These are phyloP conservation scores for Claviceps paspali DNA, from an alignment of 2,329 filamentous ascomycete species.

Conservation along the genomic window DNA sequence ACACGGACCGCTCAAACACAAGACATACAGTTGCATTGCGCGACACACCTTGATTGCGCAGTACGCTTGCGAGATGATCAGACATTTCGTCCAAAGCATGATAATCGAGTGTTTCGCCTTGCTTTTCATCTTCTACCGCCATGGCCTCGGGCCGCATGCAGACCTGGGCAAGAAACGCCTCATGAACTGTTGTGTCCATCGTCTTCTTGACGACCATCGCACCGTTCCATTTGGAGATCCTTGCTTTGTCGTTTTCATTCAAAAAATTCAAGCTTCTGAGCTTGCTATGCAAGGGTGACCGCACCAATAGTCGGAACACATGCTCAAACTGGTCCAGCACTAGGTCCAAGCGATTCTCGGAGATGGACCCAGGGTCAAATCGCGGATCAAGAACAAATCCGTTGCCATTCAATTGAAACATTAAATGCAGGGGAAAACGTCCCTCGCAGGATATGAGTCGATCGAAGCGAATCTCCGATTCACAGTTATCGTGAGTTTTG, in stretches of 20 bases:
- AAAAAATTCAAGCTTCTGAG: background rate
- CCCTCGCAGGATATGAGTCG: background rate
- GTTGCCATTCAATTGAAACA: background rate
- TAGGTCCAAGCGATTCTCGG: background rate
- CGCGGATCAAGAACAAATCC: background rate
- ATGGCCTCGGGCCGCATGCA: background rate
- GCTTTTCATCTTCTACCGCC: background rate
- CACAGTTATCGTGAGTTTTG: background rate
- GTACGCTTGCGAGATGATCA: background rate
- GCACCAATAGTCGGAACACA: background rate
- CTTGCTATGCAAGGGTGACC: background rate
- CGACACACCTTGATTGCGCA: background rate
- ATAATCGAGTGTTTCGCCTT: background rate
- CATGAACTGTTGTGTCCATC: background rate
- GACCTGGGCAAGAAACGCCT: background rate
- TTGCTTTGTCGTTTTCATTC: background rate
- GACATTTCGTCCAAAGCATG: constrained; percentile 1
- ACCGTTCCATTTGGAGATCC: background rate
- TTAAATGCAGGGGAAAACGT: background rate
- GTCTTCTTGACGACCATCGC: background rate
- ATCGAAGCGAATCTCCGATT: background rate
- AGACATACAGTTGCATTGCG: background rate
- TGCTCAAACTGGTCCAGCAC: constrained; percentile 4
- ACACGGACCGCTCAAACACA: background rate
- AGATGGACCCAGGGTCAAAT: constrained; percentile 1